Conservation (phyloP, 129 eudicot species). For the Centella asiatica region DNA sequence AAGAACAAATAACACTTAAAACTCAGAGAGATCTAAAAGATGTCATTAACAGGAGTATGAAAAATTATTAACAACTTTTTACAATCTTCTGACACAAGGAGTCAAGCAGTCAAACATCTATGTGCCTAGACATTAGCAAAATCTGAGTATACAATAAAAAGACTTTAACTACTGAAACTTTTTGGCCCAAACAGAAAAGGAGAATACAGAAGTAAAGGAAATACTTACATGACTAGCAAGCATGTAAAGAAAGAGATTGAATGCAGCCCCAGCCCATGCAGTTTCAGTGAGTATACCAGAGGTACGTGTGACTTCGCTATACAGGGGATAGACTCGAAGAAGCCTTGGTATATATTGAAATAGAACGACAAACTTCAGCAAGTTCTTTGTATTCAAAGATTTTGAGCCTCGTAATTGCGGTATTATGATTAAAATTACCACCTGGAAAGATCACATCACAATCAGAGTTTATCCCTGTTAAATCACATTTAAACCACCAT, state of each 20-base stretch:
- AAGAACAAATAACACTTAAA: background rate
- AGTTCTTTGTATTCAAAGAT: slow-evolving; percentile 66
- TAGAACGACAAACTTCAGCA: slow-evolving; percentile 78
- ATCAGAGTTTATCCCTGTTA: slow-evolving; percentile 2
- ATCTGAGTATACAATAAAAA: background rate
- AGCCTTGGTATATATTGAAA: slow-evolving; percentile 85
- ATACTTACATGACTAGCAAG: slow-evolving; percentile 94
- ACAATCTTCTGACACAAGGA: too few relatives aligned
- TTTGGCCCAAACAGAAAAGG: background rate
- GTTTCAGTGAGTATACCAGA: slow-evolving; percentile 16
- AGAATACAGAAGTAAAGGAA: background rate
- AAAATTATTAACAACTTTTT: too few relatives aligned
- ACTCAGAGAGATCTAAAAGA: too few relatives aligned
- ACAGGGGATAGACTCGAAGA: slow-evolving; percentile 70
- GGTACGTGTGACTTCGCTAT: slow-evolving; percentile 27
- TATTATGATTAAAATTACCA: slow-evolving; percentile 50
- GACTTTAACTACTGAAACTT: too few relatives aligned
- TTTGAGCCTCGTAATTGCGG: slow-evolving; percentile 61
- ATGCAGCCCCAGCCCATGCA: slow-evolving; percentile 80
- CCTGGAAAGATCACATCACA: slow-evolving; percentile 34
- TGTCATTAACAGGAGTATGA: too few relatives aligned
- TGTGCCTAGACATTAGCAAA: too few relatives aligned
- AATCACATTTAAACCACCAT: background rate
- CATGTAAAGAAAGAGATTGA: slow-evolving; percentile 92
- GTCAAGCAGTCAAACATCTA: too few relatives aligned